Base-by-base conservation (phyloP, 495 filamentous ascomycete species). In the Penicillium diatomitis region DNA sequence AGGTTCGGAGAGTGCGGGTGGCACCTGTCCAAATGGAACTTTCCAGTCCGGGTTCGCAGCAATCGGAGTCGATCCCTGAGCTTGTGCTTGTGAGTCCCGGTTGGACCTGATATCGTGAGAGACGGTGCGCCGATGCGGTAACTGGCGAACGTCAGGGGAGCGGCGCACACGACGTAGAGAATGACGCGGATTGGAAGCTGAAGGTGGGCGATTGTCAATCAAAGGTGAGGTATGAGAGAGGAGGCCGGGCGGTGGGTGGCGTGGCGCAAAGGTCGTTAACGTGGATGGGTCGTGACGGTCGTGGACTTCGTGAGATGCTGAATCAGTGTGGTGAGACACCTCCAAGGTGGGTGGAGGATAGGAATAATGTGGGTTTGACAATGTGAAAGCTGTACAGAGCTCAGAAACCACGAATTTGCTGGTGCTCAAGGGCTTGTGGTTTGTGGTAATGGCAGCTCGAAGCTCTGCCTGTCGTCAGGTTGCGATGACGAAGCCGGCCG, bases 251-350 rank as follows among this genome's bases (percentile, higher is more conserved):
- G 76, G 78, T 65, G 80, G 79, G 64, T 80, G 79, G 73, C 73
- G 79, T 68, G 61, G 68, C 58, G 73, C 60, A 54, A 65, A 68
- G 51, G 71, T 75, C 67, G 75, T 76, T 60, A 75, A 64, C 38
- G 68, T 64, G 44, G 62, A 47, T 44, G 60, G 68, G 68, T 80
- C 76, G 79, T 80, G 47, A 70, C 65, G 49, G 61, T 82, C 80
- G 81, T 83, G 66, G 66, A 68, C 65, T 67, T 83, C 80, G 80
- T 83, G 56, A 78, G 65, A 63, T 37, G 64, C 55, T 61, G 56
- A 54, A 50, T 44, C 53, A 55, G 50, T 55, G 56, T 62, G 57
- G 58, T 57, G 63, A 74, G 67, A 65, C 71, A 74, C 71, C 47
- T 64, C 68, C 67, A 64, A 55, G 38, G 58, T 32, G 49, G 57